Percentiles rank a stretch among this genome's conserved stretches.
phyloP scores from a whole-genome alignment of 805 yeast genomes.

The Candida awuae region DNA sequence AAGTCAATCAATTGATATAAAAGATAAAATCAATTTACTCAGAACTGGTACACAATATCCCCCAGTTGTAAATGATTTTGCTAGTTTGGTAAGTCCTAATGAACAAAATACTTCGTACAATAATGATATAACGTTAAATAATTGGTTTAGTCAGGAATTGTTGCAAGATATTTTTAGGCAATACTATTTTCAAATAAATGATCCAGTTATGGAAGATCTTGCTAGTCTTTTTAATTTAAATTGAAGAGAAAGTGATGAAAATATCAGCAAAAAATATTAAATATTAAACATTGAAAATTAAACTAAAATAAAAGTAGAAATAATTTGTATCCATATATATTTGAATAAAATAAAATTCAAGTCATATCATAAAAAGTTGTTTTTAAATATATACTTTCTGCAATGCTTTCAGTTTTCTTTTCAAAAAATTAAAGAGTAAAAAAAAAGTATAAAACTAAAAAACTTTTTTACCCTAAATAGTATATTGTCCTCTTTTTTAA shows the following conservation, averaged over 20 bases:
- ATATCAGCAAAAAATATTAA: background rate
- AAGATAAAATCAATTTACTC: background rate
- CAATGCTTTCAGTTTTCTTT: no score
- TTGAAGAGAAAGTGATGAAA: background rate
- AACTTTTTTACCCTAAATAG: no score
- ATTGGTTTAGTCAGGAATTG: slow-evolving; percentile 21
- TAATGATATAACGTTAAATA: slow-evolving; percentile 13
- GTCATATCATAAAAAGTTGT: no score
- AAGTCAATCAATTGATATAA: background rate
- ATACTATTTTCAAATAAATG: slow-evolving; percentile 16
- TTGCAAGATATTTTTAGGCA: slow-evolving; percentile 20
- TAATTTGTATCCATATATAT: no score
- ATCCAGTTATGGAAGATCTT: slow-evolving; percentile 1
- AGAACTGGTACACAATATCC: background rate
- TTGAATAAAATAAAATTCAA: no score
- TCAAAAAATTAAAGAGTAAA: no score
- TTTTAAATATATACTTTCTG: no score
- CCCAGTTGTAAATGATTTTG: background rate
- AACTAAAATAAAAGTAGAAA: no score
- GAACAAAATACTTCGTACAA: background rate
- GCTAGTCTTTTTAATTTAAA: background rate
- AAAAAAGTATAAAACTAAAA: no score
- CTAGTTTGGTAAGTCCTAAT: background rate
- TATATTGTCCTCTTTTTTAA: no score
- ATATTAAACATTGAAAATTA: no score